Percentiles rank a stretch among this genome's conserved stretches.
Evolutionary conservation across 2,329 filamentous ascomycete genomes (phyloP).

Genomic region (Paraphoma sp.): DNA sequence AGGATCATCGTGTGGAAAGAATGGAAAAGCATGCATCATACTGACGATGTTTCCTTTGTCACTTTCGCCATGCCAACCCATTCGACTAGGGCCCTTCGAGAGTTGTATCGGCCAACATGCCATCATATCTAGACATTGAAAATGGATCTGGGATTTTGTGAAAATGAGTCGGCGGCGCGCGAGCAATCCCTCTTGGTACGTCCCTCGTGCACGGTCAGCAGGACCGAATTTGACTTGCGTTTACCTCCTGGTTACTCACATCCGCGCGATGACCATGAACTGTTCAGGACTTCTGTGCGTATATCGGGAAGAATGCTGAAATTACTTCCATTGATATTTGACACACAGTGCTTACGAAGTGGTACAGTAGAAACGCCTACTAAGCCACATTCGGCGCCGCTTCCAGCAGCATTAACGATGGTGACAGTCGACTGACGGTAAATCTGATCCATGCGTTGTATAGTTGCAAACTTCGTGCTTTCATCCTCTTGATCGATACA

Average conservation of each 20-base stretch:
- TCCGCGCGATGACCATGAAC: background rate
- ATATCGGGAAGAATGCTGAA: background rate
- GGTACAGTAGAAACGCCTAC: background rate
- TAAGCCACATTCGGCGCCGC: background rate
- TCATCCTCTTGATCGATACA: background rate
- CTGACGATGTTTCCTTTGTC: too few relatives aligned
- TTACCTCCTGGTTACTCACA: background rate
- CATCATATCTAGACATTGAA: background rate
- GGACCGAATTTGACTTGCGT: background rate
- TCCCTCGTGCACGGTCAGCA: background rate
- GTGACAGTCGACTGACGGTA: background rate
- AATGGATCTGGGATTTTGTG: background rate
- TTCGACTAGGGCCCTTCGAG: too few relatives aligned
- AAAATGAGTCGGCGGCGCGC: background rate
- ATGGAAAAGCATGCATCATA: background rate
- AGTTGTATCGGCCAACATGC: too few relatives aligned
- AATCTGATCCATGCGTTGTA: background rate
- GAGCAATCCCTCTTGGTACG: constrained; percentile 4
- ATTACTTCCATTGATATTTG: background rate
- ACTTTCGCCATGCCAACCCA: too few relatives aligned
- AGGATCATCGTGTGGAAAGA: background rate
- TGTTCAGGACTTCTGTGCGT: background rate
- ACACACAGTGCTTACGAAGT: background rate
- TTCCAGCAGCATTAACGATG: background rate
- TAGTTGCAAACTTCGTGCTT: background rate